Base-by-base conservation (phyloP, 306 rosid genomes). In the Cicer arietinum region DNA sequence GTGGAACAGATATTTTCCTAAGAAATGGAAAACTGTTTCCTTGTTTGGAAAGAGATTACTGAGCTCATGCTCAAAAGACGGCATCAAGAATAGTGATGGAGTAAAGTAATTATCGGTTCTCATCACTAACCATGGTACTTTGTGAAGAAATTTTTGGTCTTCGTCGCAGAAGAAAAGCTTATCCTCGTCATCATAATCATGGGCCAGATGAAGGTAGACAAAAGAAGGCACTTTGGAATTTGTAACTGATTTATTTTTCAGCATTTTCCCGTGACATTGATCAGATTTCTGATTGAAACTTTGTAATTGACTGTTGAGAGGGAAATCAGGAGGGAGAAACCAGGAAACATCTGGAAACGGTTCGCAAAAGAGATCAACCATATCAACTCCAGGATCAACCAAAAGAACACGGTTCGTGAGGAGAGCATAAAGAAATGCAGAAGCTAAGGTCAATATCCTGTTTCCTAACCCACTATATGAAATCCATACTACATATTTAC, bases 391-490 rank as follows among this genome's bases (percentile, higher is more conserved):
- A 60, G 92, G 96, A 81, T 90, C 92, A 44, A 90, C 90, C 39
- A 90, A 86, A 10, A 90, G 82, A 69, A 90, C 88, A 35, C 92
- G 88, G 76, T 85, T 74, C 10, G 92, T 86, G 81, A 90, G 92
- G 75, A 90, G 85, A 35, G 96, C 89, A 52, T 88, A 90, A 9
- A 90, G 87, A 83, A 90, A 90, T 11, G 87, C 89, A 53, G 92
- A 88, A 65, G 88, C 89, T 57, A 90, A 63, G 71, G 96, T 84
- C 25, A 90, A 63, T 42, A 90, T 88, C 82, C 92, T 83, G 81
- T 90, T 90, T 58, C 96, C 96, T 77, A 90, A 83, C 44, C 96
- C 96, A 73, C 96, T 86, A 51, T 67, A 90, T 52, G 92, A 88
- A 83, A 90, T 77, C 96, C 90, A 90, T 14, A 86, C 92, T 40